Conservation (phyloP, 305 asterid genomes). For the Rubia tinctorum region DNA sequence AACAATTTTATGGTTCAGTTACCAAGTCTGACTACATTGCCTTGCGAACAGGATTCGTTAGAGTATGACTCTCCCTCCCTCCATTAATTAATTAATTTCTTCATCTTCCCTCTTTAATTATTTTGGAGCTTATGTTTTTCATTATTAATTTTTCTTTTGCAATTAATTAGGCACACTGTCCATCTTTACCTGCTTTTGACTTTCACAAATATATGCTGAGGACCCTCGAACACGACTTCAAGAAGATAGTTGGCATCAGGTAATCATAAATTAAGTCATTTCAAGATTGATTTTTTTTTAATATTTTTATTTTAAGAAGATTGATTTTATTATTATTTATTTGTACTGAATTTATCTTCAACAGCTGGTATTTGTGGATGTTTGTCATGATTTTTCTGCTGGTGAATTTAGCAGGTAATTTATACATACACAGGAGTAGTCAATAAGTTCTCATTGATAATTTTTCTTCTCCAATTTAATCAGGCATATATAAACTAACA, state of each 20-base stretch:
- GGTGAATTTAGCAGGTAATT: constrained; percentile 68
- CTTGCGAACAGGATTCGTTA: constrained; percentile 72
- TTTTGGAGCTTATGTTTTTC: background rate
- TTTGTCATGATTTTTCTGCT: constrained; percentile 79
- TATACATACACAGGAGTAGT: too few relatives aligned
- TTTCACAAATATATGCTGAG: constrained; percentile 74
- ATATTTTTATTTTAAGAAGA: background rate
- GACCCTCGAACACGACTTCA: constrained; percentile 76
- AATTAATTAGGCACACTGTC: constrained; percentile 56
- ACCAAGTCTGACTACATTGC: constrained; percentile 78
- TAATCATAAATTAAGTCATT: constrained; percentile 15
- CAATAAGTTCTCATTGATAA: background rate
- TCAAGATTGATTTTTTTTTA: background rate
- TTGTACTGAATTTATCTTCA: constrained; percentile 13
- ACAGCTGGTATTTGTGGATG: constrained; percentile 90
- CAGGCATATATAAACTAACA: background rate
- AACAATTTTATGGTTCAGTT: constrained; percentile 84
- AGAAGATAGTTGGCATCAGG: constrained; percentile 81
- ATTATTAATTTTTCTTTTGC: background rate
- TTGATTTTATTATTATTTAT: too few relatives aligned
- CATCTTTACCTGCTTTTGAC: constrained; percentile 39
- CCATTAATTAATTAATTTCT: background rate
- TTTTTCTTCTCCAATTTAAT: background rate
- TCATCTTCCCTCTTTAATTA: background rate
- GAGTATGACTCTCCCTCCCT: constrained; percentile 32